These are phyloP conservation scores for Endotrypanum monterogeii DNA, from an alignment of 208 protist genomes.

Conservation along the genomic window DNA sequence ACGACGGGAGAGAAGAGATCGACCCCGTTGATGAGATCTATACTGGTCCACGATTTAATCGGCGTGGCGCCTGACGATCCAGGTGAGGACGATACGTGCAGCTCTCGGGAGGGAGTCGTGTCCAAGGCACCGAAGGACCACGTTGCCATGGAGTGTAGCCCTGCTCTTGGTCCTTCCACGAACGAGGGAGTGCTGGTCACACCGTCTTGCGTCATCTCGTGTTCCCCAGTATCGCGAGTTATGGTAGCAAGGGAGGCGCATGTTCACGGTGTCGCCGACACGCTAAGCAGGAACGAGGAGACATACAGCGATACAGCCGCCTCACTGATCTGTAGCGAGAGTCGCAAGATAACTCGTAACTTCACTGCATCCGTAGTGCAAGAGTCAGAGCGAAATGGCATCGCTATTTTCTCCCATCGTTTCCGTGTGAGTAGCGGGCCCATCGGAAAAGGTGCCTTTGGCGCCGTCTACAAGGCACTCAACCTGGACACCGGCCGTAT, in stretches of 20 bases:
- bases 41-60: background rate
- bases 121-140: background rate
- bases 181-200: conserved; percentile 6
- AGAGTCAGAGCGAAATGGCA: conserved; percentile 33
- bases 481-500: conserved; percentile 62
- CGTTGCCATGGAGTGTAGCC: background rate
- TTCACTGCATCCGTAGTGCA: conserved; percentile 58
- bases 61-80: background rate
- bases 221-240: conserved; percentile 18
- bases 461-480: conserved; percentile 64
- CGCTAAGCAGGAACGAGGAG: conserved; percentile 10
- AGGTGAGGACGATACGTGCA: background rate
- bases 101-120: background rate
- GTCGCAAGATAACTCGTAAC: conserved; percentile 30
- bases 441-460: conserved; percentile 68
- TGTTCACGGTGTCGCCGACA: background rate
- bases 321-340: conserved; percentile 20
- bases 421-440: conserved; percentile 59
- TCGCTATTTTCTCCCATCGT: conserved; percentile 42
- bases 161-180: background rate
- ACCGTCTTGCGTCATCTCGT: conserved; percentile 22
- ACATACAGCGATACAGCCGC: conserved; percentile 10
- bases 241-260: conserved; percentile 16
- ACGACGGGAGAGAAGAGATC: background rate
- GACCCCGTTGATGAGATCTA: background rate